Percentiles rank a stretch among this genome's conserved stretches.
These are phyloP conservation scores for Starmerella asiatica DNA, from an alignment of 805 yeast genomes.

Conservation along the genomic window DNA sequence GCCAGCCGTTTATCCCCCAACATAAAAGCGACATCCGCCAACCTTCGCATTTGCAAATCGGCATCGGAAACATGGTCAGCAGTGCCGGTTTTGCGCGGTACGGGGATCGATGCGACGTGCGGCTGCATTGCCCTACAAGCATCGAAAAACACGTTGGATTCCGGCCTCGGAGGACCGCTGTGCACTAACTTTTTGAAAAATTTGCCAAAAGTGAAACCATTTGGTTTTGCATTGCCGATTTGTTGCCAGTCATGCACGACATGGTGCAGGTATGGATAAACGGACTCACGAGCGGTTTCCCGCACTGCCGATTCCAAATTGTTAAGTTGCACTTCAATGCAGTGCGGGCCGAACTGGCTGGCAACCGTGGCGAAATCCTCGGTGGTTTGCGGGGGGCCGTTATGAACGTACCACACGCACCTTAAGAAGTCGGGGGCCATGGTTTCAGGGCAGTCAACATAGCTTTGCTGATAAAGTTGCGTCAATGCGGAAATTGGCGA, in stretches of 20 bases:
- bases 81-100: constrained; percentile 4
- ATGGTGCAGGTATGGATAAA: constrained; percentile 75
- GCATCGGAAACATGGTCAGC: constrained; percentile 2
- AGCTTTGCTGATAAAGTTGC: constrained; percentile 36
- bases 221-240: not conserved
- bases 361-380: constrained; percentile 11
- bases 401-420: constrained; percentile 9
- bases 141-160: constrained; percentile 11
- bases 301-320: constrained; percentile 31
- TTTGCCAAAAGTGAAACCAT: constrained; percentile 15
- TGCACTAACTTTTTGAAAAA: constrained; percentile 14
- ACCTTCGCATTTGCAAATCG: constrained; percentile 62
- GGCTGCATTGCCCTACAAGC: constrained; percentile 17
- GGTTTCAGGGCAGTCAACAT: constrained; percentile 24
- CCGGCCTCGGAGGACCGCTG: constrained; percentile 18
- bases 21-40: constrained; percentile 90
- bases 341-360: constrained; percentile 25
- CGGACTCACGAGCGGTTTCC: constrained; percentile 37
- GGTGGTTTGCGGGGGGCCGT: not conserved
- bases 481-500: constrained; percentile 46
- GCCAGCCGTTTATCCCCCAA: constrained; percentile 80
- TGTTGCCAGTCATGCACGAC: constrained; percentile 57
- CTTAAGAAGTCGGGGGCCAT: constrained; percentile 19
- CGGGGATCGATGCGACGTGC: constrained; percentile 18
- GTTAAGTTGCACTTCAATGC: constrained; percentile 21